Conservation (phyloP, 352 stramenopile species). For the Pythium angustatum region DNA sequence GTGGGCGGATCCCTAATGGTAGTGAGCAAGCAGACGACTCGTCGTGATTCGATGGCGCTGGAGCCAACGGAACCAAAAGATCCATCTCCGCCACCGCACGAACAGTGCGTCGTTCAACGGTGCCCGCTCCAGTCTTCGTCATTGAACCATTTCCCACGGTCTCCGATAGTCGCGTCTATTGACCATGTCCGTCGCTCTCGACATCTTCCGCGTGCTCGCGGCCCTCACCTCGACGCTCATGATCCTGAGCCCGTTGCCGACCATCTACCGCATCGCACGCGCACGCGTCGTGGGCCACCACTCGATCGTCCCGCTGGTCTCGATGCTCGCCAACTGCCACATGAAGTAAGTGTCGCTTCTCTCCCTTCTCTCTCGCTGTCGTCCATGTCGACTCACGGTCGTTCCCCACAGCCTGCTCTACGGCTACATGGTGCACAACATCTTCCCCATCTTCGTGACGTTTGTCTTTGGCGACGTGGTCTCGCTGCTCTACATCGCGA, state of each 20-base stretch:
- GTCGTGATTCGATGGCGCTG: no score
- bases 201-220: conserved; percentile 34
- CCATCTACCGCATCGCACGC: conserved; percentile 37
- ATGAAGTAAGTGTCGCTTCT: conserved; percentile 28
- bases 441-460: conserved; percentile 47
- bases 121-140: no score
- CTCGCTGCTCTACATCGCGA: conserved; percentile 30
- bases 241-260: conserved; percentile 44
- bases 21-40: no score
- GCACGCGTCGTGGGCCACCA: conserved; percentile 38
- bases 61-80: no score
- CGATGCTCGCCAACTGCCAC: conserved; percentile 22
- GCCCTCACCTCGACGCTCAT: conserved; percentile 37
- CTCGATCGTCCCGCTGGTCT: conserved; percentile 43
- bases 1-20: no score
- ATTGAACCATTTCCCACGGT: no score
- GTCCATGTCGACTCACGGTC: conserved; percentile 39
- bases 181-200: conserved; percentile 15
- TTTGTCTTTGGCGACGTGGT: conserved; percentile 45
- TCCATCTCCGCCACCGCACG: no score
- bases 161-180: no score
- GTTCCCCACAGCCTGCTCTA: conserved; percentile 38
- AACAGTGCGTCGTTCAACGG: no score
- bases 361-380: no score
- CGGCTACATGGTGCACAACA: conserved; percentile 47